Conservation (phyloP, 371 early-diverging fungal genomes). For the Actinomortierella ambigua region DNA sequence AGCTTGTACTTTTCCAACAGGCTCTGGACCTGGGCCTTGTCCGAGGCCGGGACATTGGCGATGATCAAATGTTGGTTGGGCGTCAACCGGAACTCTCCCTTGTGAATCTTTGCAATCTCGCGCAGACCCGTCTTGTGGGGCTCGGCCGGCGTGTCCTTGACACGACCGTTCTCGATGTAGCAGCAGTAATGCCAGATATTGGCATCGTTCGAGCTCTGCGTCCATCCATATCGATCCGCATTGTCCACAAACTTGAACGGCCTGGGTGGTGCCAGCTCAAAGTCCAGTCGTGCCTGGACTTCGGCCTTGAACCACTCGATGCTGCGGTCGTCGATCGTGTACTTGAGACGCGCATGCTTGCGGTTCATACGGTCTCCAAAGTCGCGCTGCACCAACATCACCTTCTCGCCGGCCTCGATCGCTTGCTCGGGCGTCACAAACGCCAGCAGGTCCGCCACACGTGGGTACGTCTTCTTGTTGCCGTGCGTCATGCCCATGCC, state of each 20-base stretch:
- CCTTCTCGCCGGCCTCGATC: slow-evolving; percentile 81
- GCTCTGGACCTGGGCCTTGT: slow-evolving; percentile 71
- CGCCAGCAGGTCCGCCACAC: slow-evolving; percentile 79
- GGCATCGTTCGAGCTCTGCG: slow-evolving; percentile 66
- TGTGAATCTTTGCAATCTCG: slow-evolving; percentile 79
- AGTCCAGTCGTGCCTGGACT: slow-evolving; percentile 81
- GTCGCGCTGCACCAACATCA: slow-evolving; percentile 92
- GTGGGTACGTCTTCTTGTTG: slow-evolving; percentile 95
- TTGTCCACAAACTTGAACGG: slow-evolving; percentile 84
- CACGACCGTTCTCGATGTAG: slow-evolving; percentile 91
- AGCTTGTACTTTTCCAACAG: slow-evolving; percentile 80
- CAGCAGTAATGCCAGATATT: slow-evolving; percentile 80
- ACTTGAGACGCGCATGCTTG: slow-evolving; percentile 96
- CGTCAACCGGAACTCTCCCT: slow-evolving; percentile 84
- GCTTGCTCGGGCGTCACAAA: slow-evolving; percentile 81
- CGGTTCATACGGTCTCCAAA: slow-evolving; percentile 95
- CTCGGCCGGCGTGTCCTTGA: slow-evolving; percentile 83
- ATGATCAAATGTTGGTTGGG: slow-evolving; percentile 92
- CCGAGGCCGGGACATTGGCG: slow-evolving; percentile 73
- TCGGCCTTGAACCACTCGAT: slow-evolving; percentile 87
- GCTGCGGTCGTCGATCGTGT: slow-evolving; percentile 94
- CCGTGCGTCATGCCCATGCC: slow-evolving; percentile 98
- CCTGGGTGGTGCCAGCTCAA: slow-evolving; percentile 64
- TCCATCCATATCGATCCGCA: slow-evolving; percentile 95
- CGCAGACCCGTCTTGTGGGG: slow-evolving; percentile 80